Conservation (phyloP, 306 rosid genomes). For the Dryas drummondii region DNA sequence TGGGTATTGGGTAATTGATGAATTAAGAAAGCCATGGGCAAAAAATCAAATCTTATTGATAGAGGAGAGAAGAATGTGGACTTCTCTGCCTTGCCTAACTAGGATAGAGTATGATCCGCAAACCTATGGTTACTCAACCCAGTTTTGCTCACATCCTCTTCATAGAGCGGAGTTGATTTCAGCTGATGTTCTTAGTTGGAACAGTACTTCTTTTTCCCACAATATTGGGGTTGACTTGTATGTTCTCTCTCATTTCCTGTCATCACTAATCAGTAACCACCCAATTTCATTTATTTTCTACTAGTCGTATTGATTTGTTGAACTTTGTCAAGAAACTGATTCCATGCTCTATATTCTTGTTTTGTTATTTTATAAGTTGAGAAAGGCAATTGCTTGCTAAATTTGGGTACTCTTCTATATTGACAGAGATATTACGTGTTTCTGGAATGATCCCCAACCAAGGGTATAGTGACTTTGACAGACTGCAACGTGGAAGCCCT, state of each 20-base stretch:
- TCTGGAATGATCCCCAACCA: constrained; percentile 95
- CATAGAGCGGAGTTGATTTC: not conserved
- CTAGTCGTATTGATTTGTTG: not conserved
- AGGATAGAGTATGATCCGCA: not conserved
- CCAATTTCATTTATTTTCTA: not conserved
- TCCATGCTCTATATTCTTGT: not conserved
- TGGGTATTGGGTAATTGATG: not conserved
- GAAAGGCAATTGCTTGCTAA: constrained; percentile 24
- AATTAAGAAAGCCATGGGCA: not conserved
- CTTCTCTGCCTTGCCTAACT: not conserved
- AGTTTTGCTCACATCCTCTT: not conserved
- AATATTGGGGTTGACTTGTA: not conserved
- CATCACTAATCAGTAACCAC: not conserved
- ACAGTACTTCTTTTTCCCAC: not conserved
- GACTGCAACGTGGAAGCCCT: constrained; percentile 92
- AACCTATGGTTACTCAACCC: not conserved
- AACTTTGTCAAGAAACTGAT: not conserved
- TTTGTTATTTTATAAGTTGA: not conserved
- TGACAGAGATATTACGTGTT: constrained; percentile 86
- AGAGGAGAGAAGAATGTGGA: not conserved
- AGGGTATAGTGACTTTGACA: constrained; percentile 89
- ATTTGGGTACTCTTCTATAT: constrained; percentile 19
- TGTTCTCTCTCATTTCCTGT: not conserved
- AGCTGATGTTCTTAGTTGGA: not conserved
- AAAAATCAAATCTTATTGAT: constrained; percentile 3